phyloP scores from a whole-genome alignment of 2,329 filamentous ascomycete species.

The Cryphonectria nitschkei region DNA sequence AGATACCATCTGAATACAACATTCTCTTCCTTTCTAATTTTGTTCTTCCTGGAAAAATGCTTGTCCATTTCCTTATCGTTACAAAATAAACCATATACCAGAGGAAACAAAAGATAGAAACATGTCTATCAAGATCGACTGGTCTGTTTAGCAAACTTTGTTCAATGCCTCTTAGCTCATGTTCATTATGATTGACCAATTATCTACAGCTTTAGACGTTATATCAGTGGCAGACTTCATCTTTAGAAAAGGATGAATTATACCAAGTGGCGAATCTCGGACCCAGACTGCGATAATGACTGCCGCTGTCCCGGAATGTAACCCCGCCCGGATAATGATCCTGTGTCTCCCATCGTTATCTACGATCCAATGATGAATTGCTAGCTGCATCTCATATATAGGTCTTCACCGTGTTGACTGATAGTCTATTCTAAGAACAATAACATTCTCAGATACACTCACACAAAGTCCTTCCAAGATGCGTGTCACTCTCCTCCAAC shows the following conservation, averaged over 20 bases:
- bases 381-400: not conserved
- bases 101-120: too few species aligned
- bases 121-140: not conserved
- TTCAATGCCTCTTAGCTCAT: too few species aligned
- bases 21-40: not conserved
- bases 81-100: not conserved
- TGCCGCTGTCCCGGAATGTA: not conserved
- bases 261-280: not conserved
- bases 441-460: not conserved
- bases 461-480: not conserved
- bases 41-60: not conserved
- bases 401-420: not conserved
- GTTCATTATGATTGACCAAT: not conserved
- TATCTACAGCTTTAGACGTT: too few species aligned
- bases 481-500: not conserved
- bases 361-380: not conserved
- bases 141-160: not conserved
- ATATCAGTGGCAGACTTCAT: not conserved
- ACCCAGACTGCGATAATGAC: not conserved
- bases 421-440: too few species aligned
- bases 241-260: not conserved
- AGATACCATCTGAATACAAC: conserved; percentile 2
- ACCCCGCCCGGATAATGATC: not conserved
- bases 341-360: not conserved
- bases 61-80: not conserved